Percentiles rank a stretch among this genome's conserved stretches.
These are phyloP conservation scores for Wallemia ichthyophaga DNA, from an alignment of 1,284 basidiomycete species.

Conservation along the genomic window DNA sequence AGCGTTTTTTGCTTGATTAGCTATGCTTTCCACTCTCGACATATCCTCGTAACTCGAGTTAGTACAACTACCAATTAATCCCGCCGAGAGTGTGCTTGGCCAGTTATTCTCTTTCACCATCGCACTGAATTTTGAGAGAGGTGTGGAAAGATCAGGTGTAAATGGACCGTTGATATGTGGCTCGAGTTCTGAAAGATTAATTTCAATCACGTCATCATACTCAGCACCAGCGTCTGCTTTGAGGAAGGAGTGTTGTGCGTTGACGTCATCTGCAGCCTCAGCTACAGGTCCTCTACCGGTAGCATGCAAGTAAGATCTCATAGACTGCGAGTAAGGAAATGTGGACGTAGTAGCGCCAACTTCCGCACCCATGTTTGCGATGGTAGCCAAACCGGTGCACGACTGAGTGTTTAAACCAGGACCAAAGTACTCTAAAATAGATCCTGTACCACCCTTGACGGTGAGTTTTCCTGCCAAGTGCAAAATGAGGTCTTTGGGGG, in stretches of 20 bases:
- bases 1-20: slow-evolving; percentile 56
- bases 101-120: slow-evolving; percentile 60
- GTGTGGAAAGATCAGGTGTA: slow-evolving; percentile 87
- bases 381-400: slow-evolving; percentile 79
- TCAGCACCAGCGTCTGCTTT: slow-evolving; percentile 62
- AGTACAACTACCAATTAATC: slow-evolving; percentile 86
- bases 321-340: slow-evolving; percentile 71
- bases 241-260: slow-evolving; percentile 35
- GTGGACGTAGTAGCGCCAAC: slow-evolving; percentile 93
- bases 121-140: slow-evolving; percentile 60
- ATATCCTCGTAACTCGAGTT: slow-evolving; percentile 92
- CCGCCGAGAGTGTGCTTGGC: slow-evolving; percentile 71
- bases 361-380: slow-evolving; percentile 97
- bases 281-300: slow-evolving; percentile 75
- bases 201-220: slow-evolving; percentile 83
- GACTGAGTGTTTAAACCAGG: slow-evolving; percentile 72
- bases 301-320: slow-evolving; percentile 66
- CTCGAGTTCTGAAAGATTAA: slow-evolving; percentile 72
- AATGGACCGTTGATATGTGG: slow-evolving; percentile 93
- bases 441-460: slow-evolving; percentile 84
- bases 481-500: slow-evolving; percentile 86
- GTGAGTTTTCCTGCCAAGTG: slow-evolving; percentile 82
- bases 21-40: slow-evolving; percentile 72
- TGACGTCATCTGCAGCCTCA: slow-evolving; percentile 57
- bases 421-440: slow-evolving; percentile 91